Conservation (phyloP, 2,329 filamentous ascomycete genomes). For the Trichoderma sp. region DNA sequence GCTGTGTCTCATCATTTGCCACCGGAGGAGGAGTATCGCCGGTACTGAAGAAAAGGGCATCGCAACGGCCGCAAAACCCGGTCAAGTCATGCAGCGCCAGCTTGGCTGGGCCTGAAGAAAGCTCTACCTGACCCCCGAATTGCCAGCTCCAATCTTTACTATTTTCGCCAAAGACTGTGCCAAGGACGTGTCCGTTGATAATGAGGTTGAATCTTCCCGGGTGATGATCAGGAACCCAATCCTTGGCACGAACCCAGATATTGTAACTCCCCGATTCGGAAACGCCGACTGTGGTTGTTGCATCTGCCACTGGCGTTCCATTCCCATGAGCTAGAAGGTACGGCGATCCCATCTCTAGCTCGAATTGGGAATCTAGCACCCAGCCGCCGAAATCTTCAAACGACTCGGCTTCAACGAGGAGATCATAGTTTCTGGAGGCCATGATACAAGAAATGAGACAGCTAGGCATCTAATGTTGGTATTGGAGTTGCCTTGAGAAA, state of each 20-base stretch:
- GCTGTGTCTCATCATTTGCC: neutral
- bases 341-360: constrained; percentile 2
- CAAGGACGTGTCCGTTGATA: neutral
- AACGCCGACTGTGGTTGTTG: neutral
- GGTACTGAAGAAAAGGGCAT: neutral
- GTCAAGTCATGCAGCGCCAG: neutral
- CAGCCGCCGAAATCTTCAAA: constrained; percentile 1
- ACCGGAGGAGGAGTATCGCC: neutral
- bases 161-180: neutral
- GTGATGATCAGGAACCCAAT: constrained; percentile 1
- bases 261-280: neutral
- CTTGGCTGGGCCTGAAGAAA: neutral
- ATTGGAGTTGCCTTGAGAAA: neutral
- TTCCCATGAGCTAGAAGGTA: constrained; percentile 5
- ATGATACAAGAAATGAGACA: neutral
- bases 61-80: neutral
- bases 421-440: neutral
- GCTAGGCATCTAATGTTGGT: no score
- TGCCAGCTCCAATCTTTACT: neutral
- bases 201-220: neutral
- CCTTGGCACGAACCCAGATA: constrained; percentile 8
- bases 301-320: neutral
- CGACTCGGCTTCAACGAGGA: constrained; percentile 2
- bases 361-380: constrained; percentile 1
- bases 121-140: neutral